Base-by-base conservation (phyloP, 108 stramenopile species). In the Cyclotella choctawhatcheeana region DNA sequence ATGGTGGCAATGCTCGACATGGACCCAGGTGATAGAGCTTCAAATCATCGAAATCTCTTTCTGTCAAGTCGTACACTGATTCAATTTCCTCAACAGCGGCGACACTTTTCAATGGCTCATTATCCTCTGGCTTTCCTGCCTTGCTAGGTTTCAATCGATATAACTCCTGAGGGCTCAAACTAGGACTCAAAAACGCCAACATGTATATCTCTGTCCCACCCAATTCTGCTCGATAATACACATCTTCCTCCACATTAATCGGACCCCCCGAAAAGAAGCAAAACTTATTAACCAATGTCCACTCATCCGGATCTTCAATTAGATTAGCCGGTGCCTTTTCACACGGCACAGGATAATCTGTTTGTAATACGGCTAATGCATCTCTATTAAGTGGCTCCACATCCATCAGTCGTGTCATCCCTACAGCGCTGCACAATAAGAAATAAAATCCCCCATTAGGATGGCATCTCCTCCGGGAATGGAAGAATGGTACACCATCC, bases 191-290 rank as follows among this genome's bases (percentile, higher is more conserved):
- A 64, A 94, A 91, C 20, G 90, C 93, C 45, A 94, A 82, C 93
- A 94, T 91, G 71, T 79, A 88, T 62, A 94, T 94, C 17, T 86
- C 85, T 63, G 86, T 92, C 34, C 93, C 93, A 79, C 91, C 88
- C 73, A 94, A 86, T 31, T 92, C 89, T 17, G 93, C 89, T 65
- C 84, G 71, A 67, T 94, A 94, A 63, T 88, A 94, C 27, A 91
- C 90, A 81, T 94, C 91, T 74, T 94, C 93, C 51, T 94, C 93
- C 3, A 87, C 82, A 67, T 94, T 94, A 58, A 94, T 90, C 17
- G 93, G 93, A 31, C 93, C 93, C 8, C 93, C 93, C 5, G 89
- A 90, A 76, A 94, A 94, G 86, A 94, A 94, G 65, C 93, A 94
- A 67, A 94, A 94, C 64, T 89, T 92, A 69, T 91, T 82, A 29